Evolutionary conservation across 805 yeast species (phyloP), one percentile per base, ranked within the genome.

Genomic region (Millerozyma acaciae): DNA sequence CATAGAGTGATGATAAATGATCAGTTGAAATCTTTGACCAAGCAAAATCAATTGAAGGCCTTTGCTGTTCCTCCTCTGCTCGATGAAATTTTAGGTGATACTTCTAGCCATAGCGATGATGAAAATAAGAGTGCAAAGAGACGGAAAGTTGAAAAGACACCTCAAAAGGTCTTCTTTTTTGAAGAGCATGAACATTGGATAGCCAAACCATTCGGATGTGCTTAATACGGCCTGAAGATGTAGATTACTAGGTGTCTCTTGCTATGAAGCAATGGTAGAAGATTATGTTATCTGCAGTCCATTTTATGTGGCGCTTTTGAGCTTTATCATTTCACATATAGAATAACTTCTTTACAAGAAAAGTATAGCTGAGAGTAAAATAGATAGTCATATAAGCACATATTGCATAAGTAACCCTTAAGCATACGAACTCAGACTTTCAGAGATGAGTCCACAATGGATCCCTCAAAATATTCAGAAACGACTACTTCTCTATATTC

Each of bases 391-490:
- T n/a, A n/a, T n/a, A n/a, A n/a, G n/a, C n/a, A n/a, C n/a, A n/a
- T n/a, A n/a, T n/a, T n/a, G n/a, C n/a, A n/a, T n/a, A n/a, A n/a
- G n/a, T n/a, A n/a, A n/a, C n/a, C n/a, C n/a, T n/a, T n/a, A n/a
- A n/a, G n/a, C n/a, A n/a, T n/a, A n/a, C n/a, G n/a, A n/a, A n/a
- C n/a, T n/a, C n/a, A n/a, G n/a, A n/a, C n/a, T n/a, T n/a, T n/a
- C 20, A 15, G 34, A 26, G 28, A 51, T 42, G 50, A 50, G 51
- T 44, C 58, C 68, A 52, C 47, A 51, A 40, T 86, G 95, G 94
- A 71, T 85, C 56, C 90, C 95, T 5, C 90, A 81, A 54, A 84
- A 83, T 57, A 68, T 89, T 26, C 96, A 88, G 50, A 83, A 84
- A 59, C 68, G 95, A 46, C 72, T 88, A 23, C 73, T 89, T 26